phyloP scores from a whole-genome alignment of 2,329 filamentous ascomycete genomes.

The Hypoxylon sp. region DNA sequence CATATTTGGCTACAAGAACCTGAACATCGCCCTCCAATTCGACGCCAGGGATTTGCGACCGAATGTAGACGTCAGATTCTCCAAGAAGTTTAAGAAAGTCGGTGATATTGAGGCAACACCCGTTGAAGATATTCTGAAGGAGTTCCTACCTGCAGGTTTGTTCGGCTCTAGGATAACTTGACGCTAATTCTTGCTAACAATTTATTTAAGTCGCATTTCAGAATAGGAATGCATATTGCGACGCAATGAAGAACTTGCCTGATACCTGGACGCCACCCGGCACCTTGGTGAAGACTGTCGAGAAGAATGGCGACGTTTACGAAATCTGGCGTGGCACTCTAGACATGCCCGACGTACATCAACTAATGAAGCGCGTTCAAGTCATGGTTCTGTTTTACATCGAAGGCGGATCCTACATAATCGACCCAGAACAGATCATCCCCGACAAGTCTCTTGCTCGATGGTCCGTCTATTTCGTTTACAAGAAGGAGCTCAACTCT shows the following conservation, averaged over 20 bases:
- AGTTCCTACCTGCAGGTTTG: conserved; percentile 77
- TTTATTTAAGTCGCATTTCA: conserved; percentile 74
- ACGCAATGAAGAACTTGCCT: conserved; percentile 64
- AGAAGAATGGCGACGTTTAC: conserved; percentile 73
- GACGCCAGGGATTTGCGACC: conserved; percentile 82
- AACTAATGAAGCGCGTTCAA: conserved; percentile 84
- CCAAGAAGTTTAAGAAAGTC: conserved; percentile 77
- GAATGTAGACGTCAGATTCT: conserved; percentile 78
- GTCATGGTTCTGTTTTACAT: conserved; percentile 90
- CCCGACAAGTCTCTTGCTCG: conserved; percentile 81
- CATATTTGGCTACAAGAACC: conserved; percentile 89
- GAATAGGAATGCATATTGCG: conserved; percentile 73
- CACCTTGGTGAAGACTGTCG: conserved; percentile 75
- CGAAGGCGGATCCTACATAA: conserved; percentile 86
- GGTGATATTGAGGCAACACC: conserved; percentile 80
- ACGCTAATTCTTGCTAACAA: conserved; percentile 33
- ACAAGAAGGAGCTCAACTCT: conserved; percentile 71
- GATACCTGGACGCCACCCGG: conserved; percentile 80
- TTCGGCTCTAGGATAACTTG: conserved; percentile 37
- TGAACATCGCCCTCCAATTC: conserved; percentile 81
- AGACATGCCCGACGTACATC: conserved; percentile 76
- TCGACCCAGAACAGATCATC: conserved; percentile 66
- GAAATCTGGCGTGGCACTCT: conserved; percentile 89
- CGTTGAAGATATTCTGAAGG: conserved; percentile 73
- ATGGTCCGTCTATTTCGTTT: conserved; percentile 94